phyloP scores from a whole-genome alignment of 257 asterid genomes.

The Plectranthus barbatus region DNA sequence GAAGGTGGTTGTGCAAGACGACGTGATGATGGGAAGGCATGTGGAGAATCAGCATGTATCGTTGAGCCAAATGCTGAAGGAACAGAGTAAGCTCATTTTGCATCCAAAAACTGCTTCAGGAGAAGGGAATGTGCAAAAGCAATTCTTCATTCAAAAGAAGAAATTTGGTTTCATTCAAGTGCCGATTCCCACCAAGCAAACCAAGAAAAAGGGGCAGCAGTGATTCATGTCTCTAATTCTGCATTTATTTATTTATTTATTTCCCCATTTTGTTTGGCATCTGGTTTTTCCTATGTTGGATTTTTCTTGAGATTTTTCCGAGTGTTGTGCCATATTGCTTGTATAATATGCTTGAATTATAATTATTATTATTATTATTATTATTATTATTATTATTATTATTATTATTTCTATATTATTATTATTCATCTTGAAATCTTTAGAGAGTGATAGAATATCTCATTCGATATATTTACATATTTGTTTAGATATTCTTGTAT shows the following conservation, averaged over 20 bases:
- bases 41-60: constrained; percentile 49
- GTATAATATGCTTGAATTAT: not conserved
- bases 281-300: constrained; percentile 8
- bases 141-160: constrained; percentile 57
- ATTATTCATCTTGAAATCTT: no score
- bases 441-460: no score
- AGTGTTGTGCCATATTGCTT: constrained; percentile 6
- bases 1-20: constrained; percentile 47
- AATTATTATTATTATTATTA: no score
- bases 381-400: no score
- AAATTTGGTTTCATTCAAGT: constrained; percentile 88
- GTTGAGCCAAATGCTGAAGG: constrained; percentile 80
- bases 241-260: not conserved
- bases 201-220: constrained; percentile 53
- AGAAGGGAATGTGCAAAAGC: constrained; percentile 43
- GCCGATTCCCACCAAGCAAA: constrained; percentile 45
- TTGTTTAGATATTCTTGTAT: no score
- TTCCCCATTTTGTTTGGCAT: not conserved
- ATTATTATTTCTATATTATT: no score
- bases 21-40: constrained; percentile 34
- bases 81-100: constrained; percentile 57
- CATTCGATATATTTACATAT: no score
- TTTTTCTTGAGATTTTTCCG: constrained; percentile 1
- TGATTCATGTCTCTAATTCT: not conserved
- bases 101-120: constrained; percentile 30